Conservation (phyloP, 495 filamentous ascomycete species). For the Penicillium cosmopolitanum region DNA sequence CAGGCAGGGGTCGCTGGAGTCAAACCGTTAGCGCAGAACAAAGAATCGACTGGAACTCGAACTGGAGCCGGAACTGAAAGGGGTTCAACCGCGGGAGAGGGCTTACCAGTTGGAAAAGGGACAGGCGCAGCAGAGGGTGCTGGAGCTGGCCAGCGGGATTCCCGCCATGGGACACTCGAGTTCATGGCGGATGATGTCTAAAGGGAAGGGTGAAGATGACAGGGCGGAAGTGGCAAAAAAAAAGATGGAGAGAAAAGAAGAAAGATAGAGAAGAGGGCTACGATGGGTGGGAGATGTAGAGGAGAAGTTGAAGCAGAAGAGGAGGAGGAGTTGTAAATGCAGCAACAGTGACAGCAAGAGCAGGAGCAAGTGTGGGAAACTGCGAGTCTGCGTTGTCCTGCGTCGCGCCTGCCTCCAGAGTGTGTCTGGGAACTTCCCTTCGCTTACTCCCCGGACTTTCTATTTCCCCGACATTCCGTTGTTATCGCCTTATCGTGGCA, state of each 20-base stretch:
- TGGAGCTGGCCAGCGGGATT: constrained; percentile 27
- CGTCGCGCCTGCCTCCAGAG: background rate
- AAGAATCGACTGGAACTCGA: background rate
- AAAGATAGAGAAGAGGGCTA: constrained; percentile 21
- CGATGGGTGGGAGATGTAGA: constrained; percentile 15
- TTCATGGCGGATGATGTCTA: constrained; percentile 38
- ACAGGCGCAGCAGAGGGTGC: constrained; percentile 32
- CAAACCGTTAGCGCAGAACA: constrained; percentile 11
- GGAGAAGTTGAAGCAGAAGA: background rate
- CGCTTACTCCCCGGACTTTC: constrained; percentile 14
- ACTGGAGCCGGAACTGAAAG: background rate
- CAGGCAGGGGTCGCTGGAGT: constrained; percentile 49
- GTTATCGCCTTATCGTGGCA: constrained; percentile 28
- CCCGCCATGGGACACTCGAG: constrained; percentile 48
- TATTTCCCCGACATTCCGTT: constrained; percentile 16
- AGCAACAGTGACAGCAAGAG: background rate
- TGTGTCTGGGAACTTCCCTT: constrained; percentile 21
- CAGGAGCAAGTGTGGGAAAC: background rate
- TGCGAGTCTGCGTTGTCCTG: too few species aligned
- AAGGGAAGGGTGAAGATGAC: constrained; percentile 13
- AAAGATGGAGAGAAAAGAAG: background rate
- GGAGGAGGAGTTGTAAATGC: background rate
- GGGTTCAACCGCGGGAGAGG: background rate
- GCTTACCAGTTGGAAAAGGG: constrained; percentile 41
- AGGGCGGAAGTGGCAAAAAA: constrained; percentile 15